phyloP scores from a whole-genome alignment of 2,329 filamentous ascomycete genomes.

The Amesomyces nigricolor region DNA sequence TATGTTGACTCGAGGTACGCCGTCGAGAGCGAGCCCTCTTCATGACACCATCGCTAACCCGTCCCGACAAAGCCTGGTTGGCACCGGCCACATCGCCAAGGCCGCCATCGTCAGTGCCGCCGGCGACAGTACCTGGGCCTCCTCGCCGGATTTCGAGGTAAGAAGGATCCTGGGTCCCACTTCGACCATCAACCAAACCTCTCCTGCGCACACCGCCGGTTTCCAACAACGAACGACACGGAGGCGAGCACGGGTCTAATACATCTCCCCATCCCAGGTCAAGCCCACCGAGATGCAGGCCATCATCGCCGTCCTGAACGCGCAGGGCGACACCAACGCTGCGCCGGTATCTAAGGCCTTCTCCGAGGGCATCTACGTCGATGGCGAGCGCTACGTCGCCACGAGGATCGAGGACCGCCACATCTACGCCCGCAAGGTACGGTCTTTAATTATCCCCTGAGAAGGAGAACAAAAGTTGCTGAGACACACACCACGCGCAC shows the following conservation, averaged over 20 bases:
- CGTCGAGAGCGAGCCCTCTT: background rate
- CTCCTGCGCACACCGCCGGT: background rate
- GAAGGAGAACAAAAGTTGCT: background rate
- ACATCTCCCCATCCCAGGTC: constrained; percentile 39
- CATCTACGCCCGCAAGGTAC: constrained; percentile 82
- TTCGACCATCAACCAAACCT: background rate
- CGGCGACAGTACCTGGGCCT: constrained; percentile 76
- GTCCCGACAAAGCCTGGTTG: constrained; percentile 61
- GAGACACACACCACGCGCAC: background rate
- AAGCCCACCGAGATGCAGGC: constrained; percentile 54
- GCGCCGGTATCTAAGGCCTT: constrained; percentile 60
- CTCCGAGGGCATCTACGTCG: constrained; percentile 67
- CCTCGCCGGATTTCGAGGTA: constrained; percentile 67
- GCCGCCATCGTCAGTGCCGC: constrained; percentile 77
- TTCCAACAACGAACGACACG: background rate
- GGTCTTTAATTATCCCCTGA: constrained; percentile 21
- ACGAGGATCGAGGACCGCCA: constrained; percentile 70
- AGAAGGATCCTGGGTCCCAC: constrained; percentile 21
- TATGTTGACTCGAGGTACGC: constrained; percentile 48
- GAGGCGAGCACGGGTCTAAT: background rate
- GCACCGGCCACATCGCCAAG: constrained; percentile 72
- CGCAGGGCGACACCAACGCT: constrained; percentile 28
- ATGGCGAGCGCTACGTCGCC: constrained; percentile 71
- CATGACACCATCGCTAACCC: constrained; percentile 6
- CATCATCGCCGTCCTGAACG: constrained; percentile 47